phyloP scores from a whole-genome alignment of 176 grass and related monocot genomes.

The Rhipidocladum racemiflorum region DNA sequence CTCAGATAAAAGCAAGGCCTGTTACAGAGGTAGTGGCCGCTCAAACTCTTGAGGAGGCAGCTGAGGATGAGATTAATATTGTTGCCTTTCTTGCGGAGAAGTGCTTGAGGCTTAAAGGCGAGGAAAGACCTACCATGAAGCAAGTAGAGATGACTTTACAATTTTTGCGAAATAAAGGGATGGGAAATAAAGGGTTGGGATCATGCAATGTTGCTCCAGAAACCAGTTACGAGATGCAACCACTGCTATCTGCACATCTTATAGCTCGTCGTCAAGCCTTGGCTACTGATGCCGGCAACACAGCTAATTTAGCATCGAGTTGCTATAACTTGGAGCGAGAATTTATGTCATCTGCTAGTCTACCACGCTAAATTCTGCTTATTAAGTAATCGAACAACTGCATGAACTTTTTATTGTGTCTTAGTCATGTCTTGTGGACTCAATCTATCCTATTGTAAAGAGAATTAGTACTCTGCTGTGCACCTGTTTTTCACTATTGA shows the following conservation, averaged over 20 bases:
- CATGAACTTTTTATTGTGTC: no score
- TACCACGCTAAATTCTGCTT: not conserved
- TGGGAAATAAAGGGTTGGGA: no score
- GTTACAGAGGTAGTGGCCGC: not conserved
- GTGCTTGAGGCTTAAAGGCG: not conserved
- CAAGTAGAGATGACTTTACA: not conserved
- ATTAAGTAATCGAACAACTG: no score
- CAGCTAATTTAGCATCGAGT: not conserved
- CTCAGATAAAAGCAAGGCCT: not conserved
- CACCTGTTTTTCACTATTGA: no score
- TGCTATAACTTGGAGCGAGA: not conserved
- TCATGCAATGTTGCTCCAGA: no score
- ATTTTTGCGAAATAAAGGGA: not conserved
- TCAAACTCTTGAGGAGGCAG: not conserved
- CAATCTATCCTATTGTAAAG: no score
- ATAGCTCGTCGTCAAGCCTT: not conserved
- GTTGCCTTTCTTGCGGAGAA: not conserved
- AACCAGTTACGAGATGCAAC: not conserved
- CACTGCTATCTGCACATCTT: no score
- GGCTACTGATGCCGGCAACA: no score
- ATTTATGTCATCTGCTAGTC: not conserved
- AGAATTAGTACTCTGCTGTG: no score
- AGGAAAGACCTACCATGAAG: no score
- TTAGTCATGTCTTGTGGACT: no score
- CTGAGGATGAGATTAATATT: not conserved